Evolutionary conservation across 192 early-diverging fungal genomes (phyloP).

Genomic region (Phycomyces nitens): DNA sequence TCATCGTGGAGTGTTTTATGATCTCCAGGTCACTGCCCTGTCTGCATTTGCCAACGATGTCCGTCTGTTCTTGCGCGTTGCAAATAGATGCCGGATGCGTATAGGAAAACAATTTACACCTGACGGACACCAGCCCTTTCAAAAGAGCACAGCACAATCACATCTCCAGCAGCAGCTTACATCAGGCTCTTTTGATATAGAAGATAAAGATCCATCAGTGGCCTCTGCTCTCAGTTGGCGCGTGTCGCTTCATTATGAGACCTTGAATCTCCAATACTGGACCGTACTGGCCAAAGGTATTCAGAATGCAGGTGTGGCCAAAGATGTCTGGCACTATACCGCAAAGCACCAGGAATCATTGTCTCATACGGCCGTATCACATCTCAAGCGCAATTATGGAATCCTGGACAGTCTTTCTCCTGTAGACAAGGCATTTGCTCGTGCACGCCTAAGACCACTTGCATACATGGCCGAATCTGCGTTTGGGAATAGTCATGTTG

Average conservation of each 20-base stretch:
- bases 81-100: constrained; percentile 57
- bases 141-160: constrained; percentile 9
- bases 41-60: constrained; percentile 56
- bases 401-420: constrained; percentile 25
- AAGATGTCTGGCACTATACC: constrained; percentile 54
- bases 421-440: constrained; percentile 24
- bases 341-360: constrained; percentile 43
- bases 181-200: too few relatives aligned
- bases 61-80: constrained; percentile 48
- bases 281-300: constrained; percentile 49
- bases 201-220: neutral
- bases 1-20: constrained; percentile 54
- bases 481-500: constrained; percentile 29
- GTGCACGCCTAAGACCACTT: constrained; percentile 40
- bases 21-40: constrained; percentile 50
- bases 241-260: constrained; percentile 35
- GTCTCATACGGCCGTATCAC: constrained; percentile 41
- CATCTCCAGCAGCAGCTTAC: neutral
- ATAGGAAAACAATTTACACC: constrained; percentile 55
- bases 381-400: constrained; percentile 36
- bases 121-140: constrained; percentile 31
- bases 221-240: constrained; percentile 12
- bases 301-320: constrained; percentile 46
- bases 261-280: constrained; percentile 59
- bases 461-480: constrained; percentile 46